Conservation (phyloP, 1,284 basidiomycete genomes). For the Boletus sp. region DNA sequence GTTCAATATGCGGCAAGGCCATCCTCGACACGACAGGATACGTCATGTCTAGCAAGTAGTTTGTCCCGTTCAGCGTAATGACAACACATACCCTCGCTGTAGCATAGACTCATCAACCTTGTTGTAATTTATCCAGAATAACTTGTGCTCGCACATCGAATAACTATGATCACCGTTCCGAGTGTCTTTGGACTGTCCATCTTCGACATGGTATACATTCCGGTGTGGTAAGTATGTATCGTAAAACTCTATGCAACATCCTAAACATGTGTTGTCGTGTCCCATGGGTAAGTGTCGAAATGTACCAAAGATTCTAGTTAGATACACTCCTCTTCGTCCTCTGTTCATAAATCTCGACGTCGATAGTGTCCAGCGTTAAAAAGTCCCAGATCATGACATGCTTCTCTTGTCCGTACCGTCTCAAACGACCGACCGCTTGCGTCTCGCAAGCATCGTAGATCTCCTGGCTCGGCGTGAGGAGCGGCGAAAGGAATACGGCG, state of each 20-base stretch:
- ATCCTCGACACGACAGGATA: slow-evolving; percentile 79
- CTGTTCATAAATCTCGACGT: slow-evolving; percentile 71
- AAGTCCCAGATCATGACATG: slow-evolving; percentile 81
- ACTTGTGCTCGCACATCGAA: neutral
- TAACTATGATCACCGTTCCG: too few relatives aligned
- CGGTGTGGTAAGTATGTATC: too few relatives aligned
- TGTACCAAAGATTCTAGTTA: slow-evolving; percentile 15
- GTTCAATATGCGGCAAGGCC: slow-evolving; percentile 79
- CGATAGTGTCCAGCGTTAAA: slow-evolving; percentile 80
- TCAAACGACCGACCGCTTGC: slow-evolving; percentile 85
- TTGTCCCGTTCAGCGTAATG: neutral
- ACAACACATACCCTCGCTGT: slow-evolving; percentile 25
- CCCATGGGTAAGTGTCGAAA: slow-evolving; percentile 3
- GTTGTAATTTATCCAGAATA: slow-evolving; percentile 13
- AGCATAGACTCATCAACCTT: slow-evolving; percentile 9
- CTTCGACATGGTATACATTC: too few relatives aligned
- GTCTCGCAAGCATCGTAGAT: slow-evolving; percentile 86
- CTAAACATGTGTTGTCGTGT: slow-evolving; percentile 5
- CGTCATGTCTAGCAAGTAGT: slow-evolving; percentile 75
- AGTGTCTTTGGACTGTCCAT: too few relatives aligned
- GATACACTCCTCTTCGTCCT: slow-evolving; percentile 36
- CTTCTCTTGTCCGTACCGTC: slow-evolving; percentile 81
- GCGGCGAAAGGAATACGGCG: slow-evolving; percentile 89
- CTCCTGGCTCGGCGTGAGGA: slow-evolving; percentile 74
- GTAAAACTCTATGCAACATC: slow-evolving; percentile 1